A percentile compares a stretch with the other conserved stretches of the same genome.
These are phyloP conservation scores for Sporobolomyces phaffii DNA, from an alignment of 768 basidiomycete species.

Conservation along the genomic window DNA sequence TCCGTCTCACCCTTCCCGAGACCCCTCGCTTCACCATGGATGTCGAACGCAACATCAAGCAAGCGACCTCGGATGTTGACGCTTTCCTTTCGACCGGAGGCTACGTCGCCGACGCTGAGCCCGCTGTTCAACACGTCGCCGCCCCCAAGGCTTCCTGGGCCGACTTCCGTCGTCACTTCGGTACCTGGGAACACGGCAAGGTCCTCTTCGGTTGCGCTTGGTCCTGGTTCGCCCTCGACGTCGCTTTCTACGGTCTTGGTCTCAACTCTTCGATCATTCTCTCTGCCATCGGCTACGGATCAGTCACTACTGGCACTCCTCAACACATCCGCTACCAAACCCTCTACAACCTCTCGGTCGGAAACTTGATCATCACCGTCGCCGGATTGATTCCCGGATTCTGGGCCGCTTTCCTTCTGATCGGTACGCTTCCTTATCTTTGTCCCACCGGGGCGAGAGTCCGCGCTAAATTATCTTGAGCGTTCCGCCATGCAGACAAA, in stretches of 20 bases:
- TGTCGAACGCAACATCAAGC: conserved; percentile 43
- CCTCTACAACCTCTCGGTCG: conserved; percentile 59
- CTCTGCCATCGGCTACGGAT: conserved; percentile 58
- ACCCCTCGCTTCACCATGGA: conserved; percentile 43
- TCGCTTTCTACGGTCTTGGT: conserved; percentile 57
- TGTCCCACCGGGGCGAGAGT: conserved; percentile 58
- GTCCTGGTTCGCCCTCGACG: conserved; percentile 67
- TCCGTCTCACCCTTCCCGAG: conserved; percentile 68
- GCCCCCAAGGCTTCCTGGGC: conserved; percentile 63
- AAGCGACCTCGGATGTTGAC: conserved; percentile 32
- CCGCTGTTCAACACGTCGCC: conserved; percentile 46
- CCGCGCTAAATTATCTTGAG: conserved; percentile 32
- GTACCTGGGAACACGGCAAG: conserved; percentile 65
- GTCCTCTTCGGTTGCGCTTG: conserved; percentile 61
- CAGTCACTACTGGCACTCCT: conserved; percentile 51
- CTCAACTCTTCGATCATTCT: conserved; percentile 60
- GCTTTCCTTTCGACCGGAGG: conserved; percentile 47
- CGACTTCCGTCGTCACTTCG: conserved; percentile 60
- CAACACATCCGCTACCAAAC: conserved; percentile 63
- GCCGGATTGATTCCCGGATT: conserved; percentile 47
- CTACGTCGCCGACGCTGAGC: conserved; percentile 57
- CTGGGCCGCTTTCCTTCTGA: conserved; percentile 53
- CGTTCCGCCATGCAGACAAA: conserved; percentile 18
- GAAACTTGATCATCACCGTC: conserved; percentile 59
- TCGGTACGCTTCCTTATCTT: too few species aligned